A percentile compares a stretch with the other conserved stretches of the same genome.
These are phyloP conservation scores for Malus orientalis DNA, from an alignment of 306 rosid genomes.

Conservation along the genomic window DNA sequence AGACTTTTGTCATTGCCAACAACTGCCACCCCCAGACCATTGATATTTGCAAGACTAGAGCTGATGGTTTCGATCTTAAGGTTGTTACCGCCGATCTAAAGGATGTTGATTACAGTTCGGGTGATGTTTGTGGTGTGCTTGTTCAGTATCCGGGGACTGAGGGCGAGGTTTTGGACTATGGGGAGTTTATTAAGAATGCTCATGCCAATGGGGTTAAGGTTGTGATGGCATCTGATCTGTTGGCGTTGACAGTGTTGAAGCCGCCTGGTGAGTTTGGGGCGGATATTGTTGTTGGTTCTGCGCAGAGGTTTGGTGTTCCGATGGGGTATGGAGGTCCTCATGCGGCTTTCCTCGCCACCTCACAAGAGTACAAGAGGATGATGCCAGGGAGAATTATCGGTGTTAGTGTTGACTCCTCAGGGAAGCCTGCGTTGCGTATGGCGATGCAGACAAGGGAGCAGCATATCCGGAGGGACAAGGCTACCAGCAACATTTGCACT, in stretches of 20 bases:
- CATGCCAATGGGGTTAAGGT: constrained; percentile 95
- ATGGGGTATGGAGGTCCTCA: constrained; percentile 99
- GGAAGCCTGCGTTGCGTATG: constrained; percentile 92
- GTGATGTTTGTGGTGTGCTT: constrained; percentile 97
- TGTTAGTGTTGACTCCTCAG: constrained; percentile 85
- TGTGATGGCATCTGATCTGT: constrained; percentile 89
- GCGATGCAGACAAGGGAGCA: constrained; percentile 99
- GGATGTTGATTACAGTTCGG: constrained; percentile 69
- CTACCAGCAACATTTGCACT: constrained; percentile 98
- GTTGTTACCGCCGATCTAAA: constrained; percentile 60
- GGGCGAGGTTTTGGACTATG: constrained; percentile 95
- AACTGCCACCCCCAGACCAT: constrained; percentile 93
- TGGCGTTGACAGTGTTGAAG: constrained; percentile 83
- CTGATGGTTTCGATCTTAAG: constrained; percentile 81
- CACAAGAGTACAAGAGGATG: constrained; percentile 99
- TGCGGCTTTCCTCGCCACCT: constrained; percentile 97
- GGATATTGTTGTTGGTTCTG: constrained; percentile 96
- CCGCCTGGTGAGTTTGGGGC: constrained; percentile 97
- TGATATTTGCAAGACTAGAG: constrained; percentile 83
- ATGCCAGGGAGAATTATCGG: constrained; percentile 99
- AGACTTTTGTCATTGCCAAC: constrained; percentile 75
- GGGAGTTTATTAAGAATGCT: constrained; percentile 81
- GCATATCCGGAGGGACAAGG: constrained; percentile 97
- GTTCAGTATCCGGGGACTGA: constrained; percentile 98
- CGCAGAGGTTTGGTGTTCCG: constrained; percentile 96